Evolutionary conservation across 768 basidiomycete species (phyloP), one percentile per base, ranked within the genome.

Genomic region (Auriculariales sp.): DNA sequence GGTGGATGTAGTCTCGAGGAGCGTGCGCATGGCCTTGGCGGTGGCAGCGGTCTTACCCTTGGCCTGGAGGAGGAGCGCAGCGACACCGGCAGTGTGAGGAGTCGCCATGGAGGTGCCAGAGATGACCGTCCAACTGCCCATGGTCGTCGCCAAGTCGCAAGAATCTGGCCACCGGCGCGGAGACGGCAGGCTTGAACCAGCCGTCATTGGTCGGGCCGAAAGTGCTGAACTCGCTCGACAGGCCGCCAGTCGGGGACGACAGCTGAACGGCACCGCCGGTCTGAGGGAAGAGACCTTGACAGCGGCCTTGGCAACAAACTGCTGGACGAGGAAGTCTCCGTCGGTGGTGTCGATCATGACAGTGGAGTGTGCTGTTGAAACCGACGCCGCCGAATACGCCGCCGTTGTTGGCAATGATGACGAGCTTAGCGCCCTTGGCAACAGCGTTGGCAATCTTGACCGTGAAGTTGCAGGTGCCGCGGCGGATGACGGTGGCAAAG

Each of bases 1-100:
- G 52, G 68, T 61, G 9, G 74, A 71, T 2, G 75, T 78, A 2
- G 71, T 70, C 61, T 75, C 68, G 49, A 76, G 70, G 2, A 73
- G 58, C 2, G 63, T 65, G 15, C 71, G 63, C 24, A 67, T 67
- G n/a, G 47, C 53, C n/a, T 45, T 54, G 0, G 59, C 68, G 11
- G 67, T 63, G 7, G 50, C 52, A 3, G 49, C 56, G 6, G 58
- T 54, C 29, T 59, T 70, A 2, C 71, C 71, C 52, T 68, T 68
- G n/a, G 60, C 67, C 33, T 64, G 53, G 17, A 74, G 60, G 6
- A 73, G 52, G 3, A 75, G 65, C 25, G 71, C 72, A 24, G 69
- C 58, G 31, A 65, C 63, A 3, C 71, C 72, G 0, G 73, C 72
- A 19, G 68, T 54, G 59, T 69, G 73, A 0, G 73, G 72, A 4